Conservation (phyloP, 257 asterid species). For the Ilex asprella region DNA sequence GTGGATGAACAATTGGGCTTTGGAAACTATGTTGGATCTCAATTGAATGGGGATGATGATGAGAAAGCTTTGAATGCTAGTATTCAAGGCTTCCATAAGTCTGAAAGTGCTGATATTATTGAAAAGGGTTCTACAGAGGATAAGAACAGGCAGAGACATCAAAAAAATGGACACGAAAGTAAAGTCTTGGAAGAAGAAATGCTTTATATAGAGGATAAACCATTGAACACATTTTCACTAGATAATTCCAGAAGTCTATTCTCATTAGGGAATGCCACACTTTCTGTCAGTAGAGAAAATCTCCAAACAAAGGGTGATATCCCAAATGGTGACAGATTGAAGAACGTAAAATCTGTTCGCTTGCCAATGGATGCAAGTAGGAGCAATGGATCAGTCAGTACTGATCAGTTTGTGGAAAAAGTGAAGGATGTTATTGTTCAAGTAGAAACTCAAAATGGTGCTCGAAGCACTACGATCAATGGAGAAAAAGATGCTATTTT, state of each 20-base stretch:
- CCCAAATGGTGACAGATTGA: constrained; percentile 33
- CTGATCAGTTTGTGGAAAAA: constrained; percentile 15
- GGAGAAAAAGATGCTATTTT: neutral
- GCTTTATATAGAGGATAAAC: constrained; percentile 28
- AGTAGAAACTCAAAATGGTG: constrained; percentile 17
- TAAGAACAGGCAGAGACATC: constrained; percentile 19
- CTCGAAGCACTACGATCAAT: constrained; percentile 15
- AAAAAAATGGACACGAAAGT: constrained; percentile 20
- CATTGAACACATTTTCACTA: constrained; percentile 15
- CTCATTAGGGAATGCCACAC: constrained; percentile 20
- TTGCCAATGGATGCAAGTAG: constrained; percentile 43
- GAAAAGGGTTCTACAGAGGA: constrained; percentile 15
- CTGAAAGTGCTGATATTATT: constrained; percentile 14
- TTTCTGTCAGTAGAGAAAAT: constrained; percentile 22
- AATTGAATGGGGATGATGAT: constrained; percentile 13
- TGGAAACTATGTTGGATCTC: constrained; percentile 10
- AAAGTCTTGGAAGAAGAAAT: constrained; percentile 20
- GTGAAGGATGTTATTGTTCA: neutral
- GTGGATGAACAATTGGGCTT: constrained; percentile 12
- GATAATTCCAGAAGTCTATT: constrained; percentile 13
- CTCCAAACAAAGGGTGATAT: constrained; percentile 11
- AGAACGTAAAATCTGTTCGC: constrained; percentile 53
- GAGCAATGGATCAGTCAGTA: constrained; percentile 33
- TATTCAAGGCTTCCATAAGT: neutral
- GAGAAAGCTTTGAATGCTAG: constrained; percentile 2